Conservation (phyloP, 495 filamentous ascomycete species). For the Chlorociboria aeruginascens region DNA sequence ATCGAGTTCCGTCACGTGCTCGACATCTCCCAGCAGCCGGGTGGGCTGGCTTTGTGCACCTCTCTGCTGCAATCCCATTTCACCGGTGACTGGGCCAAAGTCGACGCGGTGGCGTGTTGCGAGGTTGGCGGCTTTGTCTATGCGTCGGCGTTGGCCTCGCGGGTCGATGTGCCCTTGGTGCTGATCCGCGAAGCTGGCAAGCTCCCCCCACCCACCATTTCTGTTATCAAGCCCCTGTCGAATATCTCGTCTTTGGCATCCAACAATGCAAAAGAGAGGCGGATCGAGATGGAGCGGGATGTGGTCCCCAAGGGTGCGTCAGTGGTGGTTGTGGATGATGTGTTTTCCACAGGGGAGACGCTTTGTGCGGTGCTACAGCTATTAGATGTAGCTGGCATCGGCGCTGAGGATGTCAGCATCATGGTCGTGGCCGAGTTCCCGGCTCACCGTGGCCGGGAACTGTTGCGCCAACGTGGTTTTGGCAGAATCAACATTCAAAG, state of each 20-base stretch:
- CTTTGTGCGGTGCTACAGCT: constrained; percentile 46
- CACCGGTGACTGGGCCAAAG: constrained; percentile 34
- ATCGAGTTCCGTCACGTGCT: constrained; percentile 50
- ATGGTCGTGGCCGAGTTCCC: constrained; percentile 55
- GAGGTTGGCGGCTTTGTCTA: constrained; percentile 48
- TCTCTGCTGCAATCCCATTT: constrained; percentile 39
- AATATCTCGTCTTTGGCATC: constrained; percentile 42
- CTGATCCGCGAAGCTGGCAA: constrained; percentile 49
- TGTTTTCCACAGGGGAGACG: constrained; percentile 47
- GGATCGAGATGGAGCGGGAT: constrained; percentile 41
- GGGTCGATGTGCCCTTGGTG: constrained; percentile 36
- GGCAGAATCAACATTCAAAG: constrained; percentile 43
- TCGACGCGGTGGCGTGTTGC: constrained; percentile 37
- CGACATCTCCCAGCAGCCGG: constrained; percentile 40
- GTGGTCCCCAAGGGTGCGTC: constrained; percentile 30
- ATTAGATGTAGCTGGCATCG: constrained; percentile 33
- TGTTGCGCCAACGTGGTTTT: constrained; percentile 42
- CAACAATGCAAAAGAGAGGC: constrained; percentile 24
- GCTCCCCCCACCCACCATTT: constrained; percentile 45
- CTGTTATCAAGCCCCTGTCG: constrained; percentile 35
- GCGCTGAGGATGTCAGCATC: constrained; percentile 31
- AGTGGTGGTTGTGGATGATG: constrained; percentile 53
- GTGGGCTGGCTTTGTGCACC: constrained; percentile 41
- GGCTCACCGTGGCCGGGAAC: constrained; percentile 40
- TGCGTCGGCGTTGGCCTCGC: constrained; percentile 39